These are phyloP conservation scores for Ogataea nitratoaversa DNA, from an alignment of 805 yeast species.

Conservation along the genomic window DNA sequence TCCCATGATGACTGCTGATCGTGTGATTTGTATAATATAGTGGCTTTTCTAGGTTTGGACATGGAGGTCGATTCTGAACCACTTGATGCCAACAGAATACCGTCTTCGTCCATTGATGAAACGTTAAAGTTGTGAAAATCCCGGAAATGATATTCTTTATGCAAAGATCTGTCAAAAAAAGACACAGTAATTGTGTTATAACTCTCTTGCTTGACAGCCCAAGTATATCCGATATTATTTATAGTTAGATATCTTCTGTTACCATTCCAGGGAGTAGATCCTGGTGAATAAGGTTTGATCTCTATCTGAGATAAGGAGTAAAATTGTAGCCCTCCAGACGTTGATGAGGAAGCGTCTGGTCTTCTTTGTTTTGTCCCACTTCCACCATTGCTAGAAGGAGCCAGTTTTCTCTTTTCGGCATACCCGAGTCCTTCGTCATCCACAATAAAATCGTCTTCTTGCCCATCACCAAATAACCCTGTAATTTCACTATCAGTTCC, in stretches of 20 bases:
- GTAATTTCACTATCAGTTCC: conserved; percentile 30
- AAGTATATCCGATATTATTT: conserved; percentile 75
- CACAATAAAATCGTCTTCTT: conserved; percentile 51
- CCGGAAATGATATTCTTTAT: conserved; percentile 80
- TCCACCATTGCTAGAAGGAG: not conserved
- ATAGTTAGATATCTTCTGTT: conserved; percentile 75
- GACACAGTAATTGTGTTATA: conserved; percentile 76
- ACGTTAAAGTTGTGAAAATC: conserved; percentile 70
- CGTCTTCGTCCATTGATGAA: conserved; percentile 66
- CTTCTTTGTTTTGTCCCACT: conserved; percentile 4
- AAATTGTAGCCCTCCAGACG: not conserved
- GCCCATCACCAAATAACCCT: conserved; percentile 33
- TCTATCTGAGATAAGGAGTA: conserved; percentile 22
- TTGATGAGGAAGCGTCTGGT: conserved; percentile 1
- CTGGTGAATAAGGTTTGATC: conserved; percentile 72
- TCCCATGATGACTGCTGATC: conserved; percentile 70
- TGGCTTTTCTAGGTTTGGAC: conserved; percentile 13
- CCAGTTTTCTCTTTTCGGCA: conserved; percentile 17
- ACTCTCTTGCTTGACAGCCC: conserved; percentile 63
- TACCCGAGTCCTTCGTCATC: conserved; percentile 58
- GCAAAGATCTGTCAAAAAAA: conserved; percentile 74
- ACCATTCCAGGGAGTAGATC: conserved; percentile 77
- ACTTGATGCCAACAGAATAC: conserved; percentile 56
- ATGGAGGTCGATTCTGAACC: conserved; percentile 13
- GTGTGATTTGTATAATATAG: conserved; percentile 66